Base-by-base conservation (phyloP, 192 early-diverging fungal species). In the Obelidium mucronatum region DNA sequence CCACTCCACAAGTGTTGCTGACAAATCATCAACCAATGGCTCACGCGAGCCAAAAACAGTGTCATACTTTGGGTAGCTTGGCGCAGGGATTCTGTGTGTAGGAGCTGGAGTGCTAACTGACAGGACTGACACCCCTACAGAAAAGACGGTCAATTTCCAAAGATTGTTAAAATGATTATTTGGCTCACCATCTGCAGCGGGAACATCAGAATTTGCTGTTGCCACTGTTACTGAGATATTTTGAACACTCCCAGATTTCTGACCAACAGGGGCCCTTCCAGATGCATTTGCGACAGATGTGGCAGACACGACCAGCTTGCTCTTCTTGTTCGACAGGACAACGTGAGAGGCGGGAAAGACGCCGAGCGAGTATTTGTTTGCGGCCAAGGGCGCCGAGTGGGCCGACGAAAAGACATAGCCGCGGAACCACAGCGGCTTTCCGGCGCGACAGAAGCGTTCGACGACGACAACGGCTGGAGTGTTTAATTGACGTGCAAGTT, bases 21-120 rank as follows among this genome's bases (percentile, higher is more conserved):
- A 84, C 48, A 92, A 87, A 64, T 92, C 91, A 74, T 92, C 91
- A 17, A 90, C 81, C 6, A 92, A 74, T 22, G 90, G 85, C 70
- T 92, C 91, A 30, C 76, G 79, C 39, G 35, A 56, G 28, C 90
- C 91, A 17, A 85, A 81, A 0, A 79, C 39, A 22, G 91, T 87
- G 2, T 86, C 88, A 13, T 36, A 65, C 4, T 17, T 65, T 17
- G 63, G 63, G 37, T 35, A 65, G 4, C 33, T 13, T 8, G 63
- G 63, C 4, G 26, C 33, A 11, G 63, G 63, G 19, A 65, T 60
- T 13, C 30, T n/a, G n/a, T n/a, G n/a, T n/a, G n/a, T n/a, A n/a
- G 58, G 48, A 22, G 48, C 8, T 51, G 48, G 48, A 22, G 11
- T 51, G 22, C 11, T 51, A 51, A 51, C 48, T 8, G n/a, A n/a